Conservation (phyloP, 2,329 filamentous ascomycete species). For the Sporothrix humicola region DNA sequence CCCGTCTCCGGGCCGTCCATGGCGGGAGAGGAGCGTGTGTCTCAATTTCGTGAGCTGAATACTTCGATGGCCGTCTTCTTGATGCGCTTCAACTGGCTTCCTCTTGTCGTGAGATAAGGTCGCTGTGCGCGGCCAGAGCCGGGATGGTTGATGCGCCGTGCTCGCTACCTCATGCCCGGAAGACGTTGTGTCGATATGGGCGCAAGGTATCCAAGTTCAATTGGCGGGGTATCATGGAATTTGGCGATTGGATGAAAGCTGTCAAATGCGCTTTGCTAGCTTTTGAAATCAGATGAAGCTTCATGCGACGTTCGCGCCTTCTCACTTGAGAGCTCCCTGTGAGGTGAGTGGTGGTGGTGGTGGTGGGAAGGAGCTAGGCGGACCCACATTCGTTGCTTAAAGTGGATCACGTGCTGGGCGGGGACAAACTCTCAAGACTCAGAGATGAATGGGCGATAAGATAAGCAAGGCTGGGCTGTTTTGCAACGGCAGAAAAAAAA, state of each 20-base stretch:
- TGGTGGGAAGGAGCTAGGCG: background rate
- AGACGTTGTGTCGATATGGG: too few relatives aligned
- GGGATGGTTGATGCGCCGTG: slow-evolving; percentile 9
- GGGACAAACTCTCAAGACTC: background rate
- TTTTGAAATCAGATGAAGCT: background rate
- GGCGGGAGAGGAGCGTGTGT: background rate
- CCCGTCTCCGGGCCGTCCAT: slow-evolving; percentile 68
- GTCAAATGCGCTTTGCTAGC: background rate
- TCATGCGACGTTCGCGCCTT: background rate
- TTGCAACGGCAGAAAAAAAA: slow-evolving; percentile 23
- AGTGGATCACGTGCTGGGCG: slow-evolving; percentile 23
- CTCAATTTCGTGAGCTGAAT: background rate
- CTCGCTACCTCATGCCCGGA: background rate
- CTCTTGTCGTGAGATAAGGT: background rate
- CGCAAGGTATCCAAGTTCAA: background rate
- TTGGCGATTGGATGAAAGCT: background rate
- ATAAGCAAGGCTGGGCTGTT: slow-evolving; percentile 10
- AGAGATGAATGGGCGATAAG: background rate
- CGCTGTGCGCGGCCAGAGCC: slow-evolving; percentile 9
- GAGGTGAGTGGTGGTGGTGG: background rate
- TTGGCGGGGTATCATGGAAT: background rate
- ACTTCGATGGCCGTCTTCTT: background rate
- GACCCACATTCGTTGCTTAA: background rate
- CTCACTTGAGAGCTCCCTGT: background rate
- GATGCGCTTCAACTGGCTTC: too few relatives aligned